A percentile compares a stretch with the other conserved stretches of the same genome.
phyloP scores from a whole-genome alignment of 2,329 filamentous ascomycete genomes.

The Nectriaceae sp. region DNA sequence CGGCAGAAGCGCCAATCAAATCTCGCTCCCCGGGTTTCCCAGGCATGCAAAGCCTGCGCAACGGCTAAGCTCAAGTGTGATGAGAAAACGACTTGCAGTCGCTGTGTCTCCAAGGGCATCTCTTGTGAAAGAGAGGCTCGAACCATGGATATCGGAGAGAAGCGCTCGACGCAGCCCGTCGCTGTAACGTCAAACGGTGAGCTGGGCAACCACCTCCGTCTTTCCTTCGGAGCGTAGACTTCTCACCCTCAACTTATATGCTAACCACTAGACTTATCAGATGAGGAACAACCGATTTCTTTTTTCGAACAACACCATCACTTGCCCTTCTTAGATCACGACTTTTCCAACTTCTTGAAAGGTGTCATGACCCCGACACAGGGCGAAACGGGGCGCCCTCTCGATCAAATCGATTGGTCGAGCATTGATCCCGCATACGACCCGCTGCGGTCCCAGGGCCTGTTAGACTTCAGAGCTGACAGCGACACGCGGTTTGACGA shows the following conservation, averaged over 20 bases:
- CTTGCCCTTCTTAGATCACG: slow-evolving; percentile 6
- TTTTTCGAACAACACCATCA: neutral
- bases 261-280: neutral
- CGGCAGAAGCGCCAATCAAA: slow-evolving; percentile 12
- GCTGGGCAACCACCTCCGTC: neutral
- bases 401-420: neutral
- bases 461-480: slow-evolving; percentile 10
- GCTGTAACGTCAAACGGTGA: too few species aligned
- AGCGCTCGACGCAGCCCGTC: too few species aligned
- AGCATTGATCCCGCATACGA: slow-evolving; percentile 2
- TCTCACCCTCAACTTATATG: too few species aligned
- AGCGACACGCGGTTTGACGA: slow-evolving; percentile 7
- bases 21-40: slow-evolving; percentile 11
- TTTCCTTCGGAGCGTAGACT: neutral
- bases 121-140: too few species aligned
- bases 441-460: neutral
- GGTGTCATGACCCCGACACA: slow-evolving; percentile 7
- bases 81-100: slow-evolving; percentile 12
- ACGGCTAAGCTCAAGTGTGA: slow-evolving; percentile 17
- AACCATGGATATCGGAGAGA: too few species aligned
- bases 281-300: neutral
- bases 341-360: slow-evolving; percentile 10
- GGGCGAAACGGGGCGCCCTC: neutral
- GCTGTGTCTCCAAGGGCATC: slow-evolving; percentile 10
- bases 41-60: slow-evolving; percentile 17